Evolutionary conservation across 371 early-diverging fungal species (phyloP), one percentile per base, ranked within the genome.

Genomic region (Rhizomucor pusillus): DNA sequence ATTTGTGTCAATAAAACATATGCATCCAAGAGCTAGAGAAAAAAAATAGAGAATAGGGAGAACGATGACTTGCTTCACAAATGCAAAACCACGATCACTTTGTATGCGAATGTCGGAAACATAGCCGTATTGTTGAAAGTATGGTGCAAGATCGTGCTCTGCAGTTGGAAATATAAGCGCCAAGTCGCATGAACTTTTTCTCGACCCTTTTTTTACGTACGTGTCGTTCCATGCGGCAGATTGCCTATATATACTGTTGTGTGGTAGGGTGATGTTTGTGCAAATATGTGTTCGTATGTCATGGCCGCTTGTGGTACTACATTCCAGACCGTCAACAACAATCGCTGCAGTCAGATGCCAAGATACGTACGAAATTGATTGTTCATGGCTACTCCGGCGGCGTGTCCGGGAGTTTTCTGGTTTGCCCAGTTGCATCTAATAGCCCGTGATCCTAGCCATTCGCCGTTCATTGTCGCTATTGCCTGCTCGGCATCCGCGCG

Each of bases 161-260:
- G 29, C 34, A 45, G n/a, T n/a, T n/a, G n/a, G n/a, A n/a, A n/a
- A 52, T 18, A 49, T 14, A n/a, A n/a, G n/a, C n/a, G n/a, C n/a
- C n/a, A n/a, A n/a, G n/a, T n/a, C n/a, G n/a, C n/a, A n/a, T n/a
- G n/a, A n/a, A n/a, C n/a, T n/a, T n/a, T n/a, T n/a, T n/a, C n/a
- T n/a, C n/a, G n/a, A n/a, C n/a, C n/a, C n/a, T n/a, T n/a, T n/a
- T n/a, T n/a, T n/a, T n/a, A 50, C 74, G 65, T 69, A 84, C 80
- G 84, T 37, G 86, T 82, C 12, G 89, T 88, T 56, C 78, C 75
- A 45, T 86, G 83, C 20, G 90, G 82, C 58, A 93, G 60, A 62
- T 94, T 94, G 50, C 92, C 90, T 49, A 92, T 75, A 60, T 93
- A 92, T 14, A 92, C 90, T 0, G 93, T 92, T 23, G 90, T 90